A percentile compares a stretch with the other conserved stretches of the same genome.
phyloP scores from a whole-genome alignment of 75 land plant species.

The Sequoia sempervirens region DNA sequence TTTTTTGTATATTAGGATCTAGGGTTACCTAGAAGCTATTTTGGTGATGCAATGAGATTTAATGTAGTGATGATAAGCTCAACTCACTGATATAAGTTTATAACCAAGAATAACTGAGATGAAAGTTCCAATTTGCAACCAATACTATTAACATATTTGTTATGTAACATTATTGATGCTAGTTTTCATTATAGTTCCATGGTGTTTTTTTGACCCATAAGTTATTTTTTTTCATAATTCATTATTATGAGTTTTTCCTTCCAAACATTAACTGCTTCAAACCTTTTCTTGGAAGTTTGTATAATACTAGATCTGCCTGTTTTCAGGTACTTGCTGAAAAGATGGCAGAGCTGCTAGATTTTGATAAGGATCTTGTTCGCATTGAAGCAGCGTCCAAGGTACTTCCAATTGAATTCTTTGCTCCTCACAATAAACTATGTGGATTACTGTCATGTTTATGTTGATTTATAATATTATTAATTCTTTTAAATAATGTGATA shows the following conservation, averaged over 20 bases:
- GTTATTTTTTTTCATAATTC: background rate
- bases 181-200: background rate
- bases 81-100: background rate
- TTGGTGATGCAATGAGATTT: background rate
- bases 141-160: background rate
- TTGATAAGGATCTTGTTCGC: slow-evolving; percentile 82
- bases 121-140: background rate
- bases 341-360: slow-evolving; percentile 86
- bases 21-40: background rate
- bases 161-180: background rate
- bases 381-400: slow-evolving; percentile 97
- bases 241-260: background rate
- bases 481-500: background rate
- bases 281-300: background rate
- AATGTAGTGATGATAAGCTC: background rate
- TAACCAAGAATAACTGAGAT: background rate
- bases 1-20: background rate
- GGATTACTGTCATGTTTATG: background rate
- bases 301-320: background rate
- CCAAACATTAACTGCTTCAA: background rate
- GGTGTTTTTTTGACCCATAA: background rate
- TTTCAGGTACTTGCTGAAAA: slow-evolving; percentile 84
- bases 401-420: slow-evolving; percentile 3
- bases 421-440: background rate
- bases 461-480: slow-evolving; percentile 1